phyloP scores from a whole-genome alignment of 176 grass and related monocot species.

The Oryza glumipatula region DNA sequence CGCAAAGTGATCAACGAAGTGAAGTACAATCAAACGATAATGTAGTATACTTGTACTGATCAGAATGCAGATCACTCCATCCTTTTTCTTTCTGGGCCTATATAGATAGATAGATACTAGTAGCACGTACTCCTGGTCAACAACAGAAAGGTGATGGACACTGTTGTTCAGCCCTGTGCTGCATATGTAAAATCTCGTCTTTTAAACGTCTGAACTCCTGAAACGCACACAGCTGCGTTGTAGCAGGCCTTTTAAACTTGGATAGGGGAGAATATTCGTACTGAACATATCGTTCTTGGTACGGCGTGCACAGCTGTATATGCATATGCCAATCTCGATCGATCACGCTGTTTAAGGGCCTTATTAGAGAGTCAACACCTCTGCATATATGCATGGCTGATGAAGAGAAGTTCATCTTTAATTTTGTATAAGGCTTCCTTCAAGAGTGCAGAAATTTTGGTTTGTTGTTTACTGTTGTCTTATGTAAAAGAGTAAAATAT shows the following conservation, averaged over 20 bases:
- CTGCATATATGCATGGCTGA: neutral
- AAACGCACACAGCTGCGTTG: neutral
- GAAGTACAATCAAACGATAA: neutral
- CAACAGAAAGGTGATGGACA: neutral
- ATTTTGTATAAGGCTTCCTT: neutral
- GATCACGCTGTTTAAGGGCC: neutral
- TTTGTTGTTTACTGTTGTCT: neutral
- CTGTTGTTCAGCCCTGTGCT: conserved; percentile 1
- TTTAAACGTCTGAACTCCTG: neutral
- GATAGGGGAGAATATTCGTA: conserved; percentile 38
- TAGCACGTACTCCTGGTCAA: conserved; percentile 6
- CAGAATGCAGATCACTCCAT: neutral
- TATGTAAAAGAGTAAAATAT: no score
- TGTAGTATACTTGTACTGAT: neutral
- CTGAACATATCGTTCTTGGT: neutral
- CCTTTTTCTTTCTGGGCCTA: neutral
- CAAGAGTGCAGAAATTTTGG: neutral
- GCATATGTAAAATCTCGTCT: neutral
- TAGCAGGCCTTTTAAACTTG: conserved; percentile 12
- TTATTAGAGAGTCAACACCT: conserved; percentile 2
- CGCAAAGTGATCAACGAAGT: neutral
- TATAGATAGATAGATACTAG: neutral
- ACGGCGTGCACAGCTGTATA: neutral
- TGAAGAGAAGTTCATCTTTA: neutral
- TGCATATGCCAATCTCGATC: neutral